Evolutionary conservation across 805 yeast genomes (phyloP), one percentile per base, ranked within the genome.

Genomic region (Candida tallmaniae): DNA sequence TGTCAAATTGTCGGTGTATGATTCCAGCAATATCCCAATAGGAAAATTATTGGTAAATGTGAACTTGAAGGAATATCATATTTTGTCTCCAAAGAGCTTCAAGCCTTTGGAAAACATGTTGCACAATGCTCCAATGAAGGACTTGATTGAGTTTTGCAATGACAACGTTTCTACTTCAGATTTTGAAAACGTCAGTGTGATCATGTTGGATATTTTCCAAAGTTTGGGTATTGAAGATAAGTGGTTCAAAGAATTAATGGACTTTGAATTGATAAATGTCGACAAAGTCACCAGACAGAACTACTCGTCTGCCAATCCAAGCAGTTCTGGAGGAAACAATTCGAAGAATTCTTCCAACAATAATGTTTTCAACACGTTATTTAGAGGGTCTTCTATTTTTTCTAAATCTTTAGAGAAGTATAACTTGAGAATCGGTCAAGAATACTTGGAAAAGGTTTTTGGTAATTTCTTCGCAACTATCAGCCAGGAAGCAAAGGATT

Each of bases 381-480:
- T 90, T 50, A 69, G 98, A 46, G 96, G 96, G 0, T 83, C 86
- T 37, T 79, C 95, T 1, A 68, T 90, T 4, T 67, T 93, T 40
- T 80, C 96, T 0, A 85, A 85, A 52, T 71, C 95, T 0, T 54
- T 89, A 35, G 98, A 90, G 48, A 69, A 74, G 39, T 87, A 78
- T 51, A 80, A 83, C 52, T 68, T 81, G 26, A 64, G 90, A 48
- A 68, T 82, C 13, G 97, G 97, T 1, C 81, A 76, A 40, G 88
- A 81, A 40, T 86, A 85, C 50, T 54, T 93, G 22, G 83, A 81
- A 38, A 73, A 73, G 44, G 76, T 84, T 3, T 69, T 90, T 35
- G 88, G 93, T 0, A 70, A 70, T n/a, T 76, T 85, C 42, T 73
- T 88, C 8, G 62, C 70, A 13, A 65, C 68, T 24, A 60, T 85